Evolutionary conservation across 805 yeast species (phyloP).

Genomic region (Candida parachauliodes): DNA sequence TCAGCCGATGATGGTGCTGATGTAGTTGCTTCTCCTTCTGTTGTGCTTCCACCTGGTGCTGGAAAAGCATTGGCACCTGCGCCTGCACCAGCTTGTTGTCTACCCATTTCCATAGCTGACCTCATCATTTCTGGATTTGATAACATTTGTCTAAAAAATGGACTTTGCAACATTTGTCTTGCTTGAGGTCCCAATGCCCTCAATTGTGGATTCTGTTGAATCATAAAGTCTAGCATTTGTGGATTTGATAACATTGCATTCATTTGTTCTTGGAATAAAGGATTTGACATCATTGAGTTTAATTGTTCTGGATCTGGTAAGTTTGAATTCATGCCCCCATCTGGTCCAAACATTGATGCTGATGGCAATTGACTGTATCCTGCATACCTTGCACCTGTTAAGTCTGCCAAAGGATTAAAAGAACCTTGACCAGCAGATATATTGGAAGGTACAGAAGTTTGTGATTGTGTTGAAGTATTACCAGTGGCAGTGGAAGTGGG

Average conservation of each 20-base stretch:
- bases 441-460: constrained; percentile 57
- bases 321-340: constrained; percentile 77
- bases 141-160: constrained; percentile 66
- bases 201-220: constrained; percentile 78
- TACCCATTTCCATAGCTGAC: constrained; percentile 73
- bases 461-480: constrained; percentile 2
- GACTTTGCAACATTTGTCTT: constrained; percentile 80
- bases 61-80: constrained; percentile 30
- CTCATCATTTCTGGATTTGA: constrained; percentile 84
- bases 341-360: constrained; percentile 88
- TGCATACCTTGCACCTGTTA: constrained; percentile 95
- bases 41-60: constrained; percentile 11
- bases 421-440: constrained; percentile 86
- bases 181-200: constrained; percentile 87
- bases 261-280: constrained; percentile 78
- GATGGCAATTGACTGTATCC: constrained; percentile 87
- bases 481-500: constrained; percentile 10
- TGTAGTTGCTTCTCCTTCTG: constrained; percentile 11
- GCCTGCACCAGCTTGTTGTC: constrained; percentile 40
- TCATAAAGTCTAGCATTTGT: constrained; percentile 78
- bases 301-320: constrained; percentile 76
- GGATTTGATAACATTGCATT: constrained; percentile 81
- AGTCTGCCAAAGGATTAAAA: constrained; percentile 84
- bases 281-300: constrained; percentile 71
- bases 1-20: constrained; percentile 20